Percentiles rank a stretch among this genome's conserved stretches.
Conservation (phyloP, 2,329 filamentous ascomycete genomes). For the Colletotrichum godetiae region DNA sequence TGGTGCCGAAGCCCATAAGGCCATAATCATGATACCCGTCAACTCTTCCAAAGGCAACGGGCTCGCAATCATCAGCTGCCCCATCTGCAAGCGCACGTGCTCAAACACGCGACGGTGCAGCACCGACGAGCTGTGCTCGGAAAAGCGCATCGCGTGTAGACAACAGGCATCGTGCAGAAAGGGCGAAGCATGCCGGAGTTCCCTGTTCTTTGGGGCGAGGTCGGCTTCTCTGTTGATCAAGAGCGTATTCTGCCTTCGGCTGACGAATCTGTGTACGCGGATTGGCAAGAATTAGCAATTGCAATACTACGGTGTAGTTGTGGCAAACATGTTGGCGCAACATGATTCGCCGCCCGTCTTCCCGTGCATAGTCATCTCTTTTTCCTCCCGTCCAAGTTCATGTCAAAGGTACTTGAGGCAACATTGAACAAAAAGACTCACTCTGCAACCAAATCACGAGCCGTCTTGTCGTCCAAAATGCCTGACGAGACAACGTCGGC, state of each 20-base stretch:
- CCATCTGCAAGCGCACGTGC: conserved; percentile 50
- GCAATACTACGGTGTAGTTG: neutral
- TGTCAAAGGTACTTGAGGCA: neutral
- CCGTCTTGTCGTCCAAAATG: conserved; percentile 23
- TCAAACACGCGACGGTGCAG: conserved; percentile 53
- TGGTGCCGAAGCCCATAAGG: conserved; percentile 35
- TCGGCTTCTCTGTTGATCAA: conserved; percentile 30
- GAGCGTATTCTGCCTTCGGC: conserved; percentile 21
- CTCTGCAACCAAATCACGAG: conserved; percentile 18
- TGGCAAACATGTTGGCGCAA: neutral
- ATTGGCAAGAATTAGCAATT: neutral
- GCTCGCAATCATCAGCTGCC: conserved; percentile 51
- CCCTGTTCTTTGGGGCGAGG: conserved; percentile 31
- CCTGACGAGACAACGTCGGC: conserved; percentile 27
- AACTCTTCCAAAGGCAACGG: conserved; percentile 54
- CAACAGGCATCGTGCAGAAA: conserved; percentile 54
- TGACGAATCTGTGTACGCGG: conserved; percentile 21
- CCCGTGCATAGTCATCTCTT: neutral
- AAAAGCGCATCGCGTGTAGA: conserved; percentile 44
- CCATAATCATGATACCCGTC: conserved; percentile 53
- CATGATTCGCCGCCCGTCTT: neutral
- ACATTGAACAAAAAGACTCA: conserved; percentile 4
- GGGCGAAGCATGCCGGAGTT: conserved; percentile 47
- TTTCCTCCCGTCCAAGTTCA: neutral
- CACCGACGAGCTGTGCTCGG: conserved; percentile 20